Evolutionary conservation across 768 basidiomycete species (phyloP).

Genomic region (Asterophora parasitica): DNA sequence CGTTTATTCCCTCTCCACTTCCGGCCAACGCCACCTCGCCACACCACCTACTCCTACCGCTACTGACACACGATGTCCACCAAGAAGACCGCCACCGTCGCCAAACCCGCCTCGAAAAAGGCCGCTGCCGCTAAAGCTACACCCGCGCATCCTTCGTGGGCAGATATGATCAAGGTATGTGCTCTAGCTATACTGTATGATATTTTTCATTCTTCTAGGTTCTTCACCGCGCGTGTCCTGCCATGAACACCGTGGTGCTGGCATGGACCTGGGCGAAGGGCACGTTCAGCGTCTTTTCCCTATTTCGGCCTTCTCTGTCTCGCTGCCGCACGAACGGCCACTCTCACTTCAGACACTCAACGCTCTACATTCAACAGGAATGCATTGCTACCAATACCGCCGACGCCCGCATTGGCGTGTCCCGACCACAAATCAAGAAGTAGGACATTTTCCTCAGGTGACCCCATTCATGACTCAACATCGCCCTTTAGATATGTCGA

Average conservation of each 20-base stretch:
- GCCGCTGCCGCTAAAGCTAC: slow-evolving; percentile 41
- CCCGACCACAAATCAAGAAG: slow-evolving; percentile 93
- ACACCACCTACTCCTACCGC: slow-evolving; percentile 16
- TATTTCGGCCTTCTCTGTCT: neutral
- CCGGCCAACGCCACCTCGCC: slow-evolving; percentile 5
- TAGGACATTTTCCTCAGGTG: slow-evolving; percentile 28
- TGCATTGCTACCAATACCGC: slow-evolving; percentile 71
- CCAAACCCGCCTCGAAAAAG: slow-evolving; percentile 41
- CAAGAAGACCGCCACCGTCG: slow-evolving; percentile 28
- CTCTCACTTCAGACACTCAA: slow-evolving; percentile 2
- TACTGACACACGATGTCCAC: slow-evolving; percentile 26
- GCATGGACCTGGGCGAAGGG: slow-evolving; percentile 22
- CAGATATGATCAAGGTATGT: slow-evolving; percentile 78
- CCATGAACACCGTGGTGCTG: neutral
- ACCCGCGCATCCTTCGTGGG: slow-evolving; percentile 55
- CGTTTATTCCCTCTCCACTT: slow-evolving; percentile 20
- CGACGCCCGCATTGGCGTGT: slow-evolving; percentile 79
- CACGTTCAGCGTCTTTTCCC: neutral
- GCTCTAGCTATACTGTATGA: slow-evolving; percentile 4
- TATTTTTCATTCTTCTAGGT: neutral
- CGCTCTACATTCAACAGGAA: slow-evolving; percentile 46
- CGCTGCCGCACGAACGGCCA: slow-evolving; percentile 9
- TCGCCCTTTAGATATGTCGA: slow-evolving; percentile 65
- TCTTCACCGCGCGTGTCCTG: neutral
- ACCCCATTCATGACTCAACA: slow-evolving; percentile 13